Percentiles rank a stretch among this genome's conserved stretches.
Conservation (phyloP, 805 yeast genomes). For the Jamesozyma lodderae region DNA sequence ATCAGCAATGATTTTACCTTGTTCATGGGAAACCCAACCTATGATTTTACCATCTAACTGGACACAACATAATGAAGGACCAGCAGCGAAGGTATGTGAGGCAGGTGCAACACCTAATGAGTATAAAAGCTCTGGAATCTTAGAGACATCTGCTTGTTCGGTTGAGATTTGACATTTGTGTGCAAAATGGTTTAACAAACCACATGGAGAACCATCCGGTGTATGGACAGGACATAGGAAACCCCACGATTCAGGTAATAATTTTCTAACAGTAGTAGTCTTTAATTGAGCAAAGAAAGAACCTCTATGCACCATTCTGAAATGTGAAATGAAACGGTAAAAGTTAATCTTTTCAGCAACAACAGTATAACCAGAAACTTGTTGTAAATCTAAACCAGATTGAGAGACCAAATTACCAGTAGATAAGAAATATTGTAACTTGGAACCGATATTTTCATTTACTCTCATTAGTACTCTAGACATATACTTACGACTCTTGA, state of each 20-base stretch:
- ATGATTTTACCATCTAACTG: slow-evolving; percentile 87
- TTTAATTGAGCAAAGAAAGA: slow-evolving; percentile 97
- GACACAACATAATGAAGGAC: slow-evolving; percentile 81
- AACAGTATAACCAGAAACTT: slow-evolving; percentile 95
- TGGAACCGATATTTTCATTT: slow-evolving; percentile 90
- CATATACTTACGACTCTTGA: slow-evolving; percentile 77
- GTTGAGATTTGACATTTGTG: slow-evolving; percentile 91
- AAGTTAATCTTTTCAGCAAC: slow-evolving; percentile 98
- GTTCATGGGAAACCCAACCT: slow-evolving; percentile 90
- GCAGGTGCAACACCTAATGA: slow-evolving; percentile 77
- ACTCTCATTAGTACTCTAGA: slow-evolving; percentile 65
- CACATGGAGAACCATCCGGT: slow-evolving; percentile 99
- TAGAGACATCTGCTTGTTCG: slow-evolving; percentile 58
- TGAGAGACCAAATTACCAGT: slow-evolving; percentile 97
- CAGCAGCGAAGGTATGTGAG: slow-evolving; percentile 66
- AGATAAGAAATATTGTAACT: slow-evolving; percentile 85
- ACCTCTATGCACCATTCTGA: slow-evolving; percentile 99
- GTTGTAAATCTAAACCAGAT: slow-evolving; percentile 95
- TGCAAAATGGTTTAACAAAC: slow-evolving; percentile 90
- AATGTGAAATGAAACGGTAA: slow-evolving; percentile 95
- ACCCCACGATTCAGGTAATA: slow-evolving; percentile 98
- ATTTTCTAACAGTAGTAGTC: slow-evolving; percentile 92
- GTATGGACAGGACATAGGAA: slow-evolving; percentile 98
- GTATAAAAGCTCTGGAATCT: slow-evolving; percentile 56
- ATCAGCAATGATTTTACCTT: slow-evolving; percentile 78